Evolutionary conservation across 108 stramenopile species (phyloP).

Genomic region (Cyclotella sp.): DNA sequence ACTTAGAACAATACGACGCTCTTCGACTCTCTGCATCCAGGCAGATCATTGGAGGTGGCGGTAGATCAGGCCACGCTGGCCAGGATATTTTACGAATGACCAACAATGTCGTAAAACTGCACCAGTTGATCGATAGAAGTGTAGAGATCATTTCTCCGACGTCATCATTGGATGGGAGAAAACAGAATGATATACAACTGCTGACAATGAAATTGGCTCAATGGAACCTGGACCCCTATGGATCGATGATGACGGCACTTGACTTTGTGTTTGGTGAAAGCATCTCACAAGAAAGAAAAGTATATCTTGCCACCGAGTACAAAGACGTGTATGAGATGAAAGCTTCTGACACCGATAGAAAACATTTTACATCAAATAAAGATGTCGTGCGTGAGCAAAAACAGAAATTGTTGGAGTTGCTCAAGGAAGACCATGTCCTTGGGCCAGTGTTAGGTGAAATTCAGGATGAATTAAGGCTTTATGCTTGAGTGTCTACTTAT

Average conservation of each 20-base stretch:
- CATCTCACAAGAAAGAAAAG: slow-evolving; percentile 11
- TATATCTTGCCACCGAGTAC: slow-evolving; percentile 12
- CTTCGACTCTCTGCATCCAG: slow-evolving; percentile 16
- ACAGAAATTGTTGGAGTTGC: slow-evolving; percentile 10
- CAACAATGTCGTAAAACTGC: slow-evolving; percentile 30
- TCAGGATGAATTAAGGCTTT: slow-evolving; percentile 2
- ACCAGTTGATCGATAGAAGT: neutral
- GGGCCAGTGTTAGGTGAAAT: slow-evolving; percentile 20
- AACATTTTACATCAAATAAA: slow-evolving; percentile 23
- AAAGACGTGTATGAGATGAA: slow-evolving; percentile 1
- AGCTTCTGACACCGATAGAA: neutral
- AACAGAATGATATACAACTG: slow-evolving; percentile 9
- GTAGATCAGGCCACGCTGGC: neutral
- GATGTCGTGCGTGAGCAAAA: slow-evolving; percentile 12
- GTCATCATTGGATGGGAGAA: neutral
- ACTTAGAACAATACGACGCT: slow-evolving; percentile 4
- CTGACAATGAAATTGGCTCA: slow-evolving; percentile 18
- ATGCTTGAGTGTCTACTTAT: neutral
- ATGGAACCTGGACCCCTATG: slow-evolving; percentile 13
- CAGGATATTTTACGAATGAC: slow-evolving; percentile 31
- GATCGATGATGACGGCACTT: neutral
- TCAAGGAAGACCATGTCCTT: slow-evolving; percentile 5
- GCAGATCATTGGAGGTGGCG: slow-evolving; percentile 6
- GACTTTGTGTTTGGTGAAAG: slow-evolving; percentile 28
- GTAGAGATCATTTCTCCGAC: neutral